A percentile compares a stretch with the other conserved stretches of the same genome.
phyloP scores from a whole-genome alignment of 2,329 filamentous ascomycete species.

The Onygenales sp. region DNA sequence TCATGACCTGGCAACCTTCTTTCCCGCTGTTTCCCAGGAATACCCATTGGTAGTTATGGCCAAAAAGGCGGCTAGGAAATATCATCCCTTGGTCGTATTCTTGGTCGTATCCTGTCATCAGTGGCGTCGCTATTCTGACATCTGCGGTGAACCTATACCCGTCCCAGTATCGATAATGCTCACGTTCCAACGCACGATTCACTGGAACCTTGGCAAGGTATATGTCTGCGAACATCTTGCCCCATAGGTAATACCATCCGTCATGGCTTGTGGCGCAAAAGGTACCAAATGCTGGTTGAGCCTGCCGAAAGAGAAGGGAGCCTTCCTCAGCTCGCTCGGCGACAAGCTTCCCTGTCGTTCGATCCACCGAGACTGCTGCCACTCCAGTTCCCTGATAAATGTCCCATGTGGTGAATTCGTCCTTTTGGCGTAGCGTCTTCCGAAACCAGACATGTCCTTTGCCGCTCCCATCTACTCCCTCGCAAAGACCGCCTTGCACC shows the following conservation, averaged over 20 bases:
- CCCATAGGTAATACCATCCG: constrained; percentile 10
- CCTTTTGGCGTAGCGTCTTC: constrained; percentile 2
- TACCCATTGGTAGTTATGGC: constrained; percentile 8
- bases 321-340: constrained; percentile 2
- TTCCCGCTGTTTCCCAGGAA: constrained; percentile 8
- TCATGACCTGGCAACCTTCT: not conserved
- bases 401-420: not conserved
- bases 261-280: constrained; percentile 8
- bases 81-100: constrained; percentile 8
- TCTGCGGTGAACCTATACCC: constrained; percentile 7
- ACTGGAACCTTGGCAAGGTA: constrained; percentile 9
- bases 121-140: constrained; percentile 2
- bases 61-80: constrained; percentile 8
- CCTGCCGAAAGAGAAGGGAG: constrained; percentile 4
- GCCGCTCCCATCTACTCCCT: constrained; percentile 1
- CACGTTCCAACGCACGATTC: constrained; percentile 4
- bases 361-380: constrained; percentile 5
- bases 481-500: constrained; percentile 7
- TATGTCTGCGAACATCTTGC: constrained; percentile 5
- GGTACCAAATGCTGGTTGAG: constrained; percentile 9
- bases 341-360: constrained; percentile 2
- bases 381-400: constrained; percentile 8
- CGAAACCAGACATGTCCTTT: constrained; percentile 10
- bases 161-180: constrained; percentile 10
- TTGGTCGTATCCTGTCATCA: constrained; percentile 7